phyloP scores from a whole-genome alignment of 1,139 yeast species.

The Chernovozyma aurita region DNA sequence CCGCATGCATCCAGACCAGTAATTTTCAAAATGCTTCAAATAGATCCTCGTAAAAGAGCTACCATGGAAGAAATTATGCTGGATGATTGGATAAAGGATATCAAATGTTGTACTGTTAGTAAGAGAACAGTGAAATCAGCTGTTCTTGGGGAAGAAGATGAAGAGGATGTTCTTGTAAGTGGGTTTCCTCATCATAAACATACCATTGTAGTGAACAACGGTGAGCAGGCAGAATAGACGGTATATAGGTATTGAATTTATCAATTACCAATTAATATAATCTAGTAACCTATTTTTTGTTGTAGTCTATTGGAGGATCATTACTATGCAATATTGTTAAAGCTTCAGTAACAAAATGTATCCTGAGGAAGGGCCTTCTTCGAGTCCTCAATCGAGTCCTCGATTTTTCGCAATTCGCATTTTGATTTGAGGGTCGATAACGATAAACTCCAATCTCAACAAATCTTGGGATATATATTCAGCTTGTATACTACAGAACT shows the following conservation, averaged over 20 bases:
- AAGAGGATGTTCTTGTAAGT: constrained; percentile 33
- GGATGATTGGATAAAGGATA: constrained; percentile 71
- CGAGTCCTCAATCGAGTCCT: too few species aligned
- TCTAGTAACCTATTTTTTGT: not conserved
- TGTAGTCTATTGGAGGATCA: too few species aligned
- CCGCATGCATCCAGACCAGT: constrained; percentile 85
- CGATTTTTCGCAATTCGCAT: too few species aligned
- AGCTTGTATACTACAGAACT: too few species aligned
- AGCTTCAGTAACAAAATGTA: too few species aligned
- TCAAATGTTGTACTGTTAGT: constrained; percentile 43
- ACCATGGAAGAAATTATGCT: constrained; percentile 59
- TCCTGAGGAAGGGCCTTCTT: too few species aligned
- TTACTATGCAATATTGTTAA: too few species aligned
- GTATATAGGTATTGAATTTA: not conserved
- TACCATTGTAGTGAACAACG: constrained; percentile 28
- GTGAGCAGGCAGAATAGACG: constrained; percentile 1
- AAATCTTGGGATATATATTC: too few species aligned
- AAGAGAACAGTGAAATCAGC: constrained; percentile 20
- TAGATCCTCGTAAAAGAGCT: constrained; percentile 68
- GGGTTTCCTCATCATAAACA: constrained; percentile 42
- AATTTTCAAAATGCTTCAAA: constrained; percentile 65
- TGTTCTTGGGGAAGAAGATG: constrained; percentile 30
- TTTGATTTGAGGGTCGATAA: too few species aligned
- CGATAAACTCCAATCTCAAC: too few species aligned
- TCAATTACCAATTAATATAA: not conserved